phyloP scores from a whole-genome alignment of 306 rosid genomes.

The Hylodesmum podocarpum region DNA sequence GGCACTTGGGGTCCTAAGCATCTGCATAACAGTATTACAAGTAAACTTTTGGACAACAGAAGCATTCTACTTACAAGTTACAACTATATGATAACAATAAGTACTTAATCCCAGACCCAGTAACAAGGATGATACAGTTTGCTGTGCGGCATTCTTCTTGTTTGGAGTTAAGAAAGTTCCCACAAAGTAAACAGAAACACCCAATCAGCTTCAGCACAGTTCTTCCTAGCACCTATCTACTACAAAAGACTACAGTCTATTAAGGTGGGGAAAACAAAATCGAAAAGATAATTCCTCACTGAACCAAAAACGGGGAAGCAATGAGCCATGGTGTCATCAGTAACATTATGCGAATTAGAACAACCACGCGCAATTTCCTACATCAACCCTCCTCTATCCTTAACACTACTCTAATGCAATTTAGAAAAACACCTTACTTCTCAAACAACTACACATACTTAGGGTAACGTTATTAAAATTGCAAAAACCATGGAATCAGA shows the following conservation, averaged over 20 bases:
- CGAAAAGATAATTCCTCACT: neutral
- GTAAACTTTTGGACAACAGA: neutral
- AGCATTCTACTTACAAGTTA: conserved; percentile 1
- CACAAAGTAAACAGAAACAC: neutral
- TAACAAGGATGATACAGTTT: neutral
- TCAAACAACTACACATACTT: neutral
- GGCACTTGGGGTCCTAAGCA: neutral
- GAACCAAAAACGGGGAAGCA: neutral
- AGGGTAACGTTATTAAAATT: neutral
- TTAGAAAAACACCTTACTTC: neutral
- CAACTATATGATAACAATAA: neutral
- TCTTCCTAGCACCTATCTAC: neutral
- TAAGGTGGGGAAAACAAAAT: neutral
- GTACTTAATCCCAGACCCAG: neutral
- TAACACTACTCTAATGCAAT: neutral
- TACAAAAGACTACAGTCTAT: neutral
- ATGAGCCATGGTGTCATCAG: neutral
- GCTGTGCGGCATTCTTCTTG: neutral
- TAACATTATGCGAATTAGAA: neutral
- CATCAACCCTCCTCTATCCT: conserved; percentile 1
- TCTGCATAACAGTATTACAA: neutral
- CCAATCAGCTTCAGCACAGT: neutral
- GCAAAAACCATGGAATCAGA: neutral
- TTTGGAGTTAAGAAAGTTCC: neutral
- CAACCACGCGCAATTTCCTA: neutral